These are phyloP conservation scores for Russula sp. DNA, from an alignment of 768 basidiomycete genomes.

Conservation along the genomic window DNA sequence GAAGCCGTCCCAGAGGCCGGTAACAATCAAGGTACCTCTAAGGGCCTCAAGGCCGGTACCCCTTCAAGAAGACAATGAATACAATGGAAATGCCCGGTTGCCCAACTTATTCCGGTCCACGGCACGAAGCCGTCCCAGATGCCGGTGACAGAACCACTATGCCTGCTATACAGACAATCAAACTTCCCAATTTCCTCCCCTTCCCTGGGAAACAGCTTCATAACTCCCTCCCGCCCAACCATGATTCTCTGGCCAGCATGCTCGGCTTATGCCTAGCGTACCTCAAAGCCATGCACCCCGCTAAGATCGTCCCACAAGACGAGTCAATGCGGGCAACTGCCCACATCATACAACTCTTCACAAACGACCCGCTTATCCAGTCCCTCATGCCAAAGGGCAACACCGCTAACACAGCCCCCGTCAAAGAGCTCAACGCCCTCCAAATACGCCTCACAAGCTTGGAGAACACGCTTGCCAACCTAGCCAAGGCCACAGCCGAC, in stretches of 20 bases:
- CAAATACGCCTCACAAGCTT: not conserved
- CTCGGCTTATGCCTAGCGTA: not conserved
- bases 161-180: too few relatives aligned
- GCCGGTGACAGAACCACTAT: too few relatives aligned
- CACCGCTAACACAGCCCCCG: not conserved
- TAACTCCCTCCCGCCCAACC: not conserved
- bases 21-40: too few relatives aligned
- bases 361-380: not conserved
- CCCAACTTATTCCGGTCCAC: too few relatives aligned
- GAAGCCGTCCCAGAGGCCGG: too few relatives aligned
- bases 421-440: not conserved
- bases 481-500: not conserved
- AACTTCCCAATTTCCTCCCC: conserved; percentile 21
- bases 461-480: not conserved
- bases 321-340: not conserved
- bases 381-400: too few relatives aligned
- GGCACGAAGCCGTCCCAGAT: too few relatives aligned
- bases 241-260: not conserved
- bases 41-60: too few relatives aligned
- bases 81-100: too few relatives aligned
- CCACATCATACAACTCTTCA: not conserved
- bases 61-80: too few relatives aligned
- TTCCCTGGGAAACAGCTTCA: conserved; percentile 14
- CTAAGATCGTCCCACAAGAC: not conserved
- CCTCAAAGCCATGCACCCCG: not conserved